Percentiles rank a stretch among this genome's conserved stretches.
phyloP scores from a whole-genome alignment of 768 basidiomycete species.

The Chalciporus pseudorubinellus region DNA sequence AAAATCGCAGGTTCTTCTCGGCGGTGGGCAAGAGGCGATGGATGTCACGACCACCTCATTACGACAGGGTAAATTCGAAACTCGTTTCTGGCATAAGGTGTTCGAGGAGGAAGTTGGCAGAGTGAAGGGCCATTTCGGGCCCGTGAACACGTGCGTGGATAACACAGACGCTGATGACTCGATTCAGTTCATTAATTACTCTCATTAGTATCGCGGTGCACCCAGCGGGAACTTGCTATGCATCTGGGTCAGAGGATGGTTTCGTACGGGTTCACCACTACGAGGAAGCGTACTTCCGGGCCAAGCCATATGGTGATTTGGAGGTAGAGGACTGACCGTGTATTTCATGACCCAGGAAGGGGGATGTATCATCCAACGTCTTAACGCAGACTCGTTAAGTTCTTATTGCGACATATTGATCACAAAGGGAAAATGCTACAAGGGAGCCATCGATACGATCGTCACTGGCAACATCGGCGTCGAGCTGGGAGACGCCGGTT shows the following conservation, averaged over 20 bases:
- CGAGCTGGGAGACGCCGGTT: no score
- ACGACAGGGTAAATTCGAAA: slow-evolving; percentile 97
- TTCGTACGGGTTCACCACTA: slow-evolving; percentile 90
- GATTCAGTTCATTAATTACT: not conserved
- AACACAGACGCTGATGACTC: not conserved
- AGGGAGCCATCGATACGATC: no score
- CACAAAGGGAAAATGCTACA: no score
- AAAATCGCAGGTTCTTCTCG: slow-evolving; percentile 67
- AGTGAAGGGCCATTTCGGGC: slow-evolving; percentile 96
- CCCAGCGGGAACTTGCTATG: slow-evolving; percentile 82
- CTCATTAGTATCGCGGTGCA: slow-evolving; percentile 81
- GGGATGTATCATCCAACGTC: slow-evolving; percentile 5
- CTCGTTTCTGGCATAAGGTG: slow-evolving; percentile 96
- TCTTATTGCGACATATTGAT: no score
- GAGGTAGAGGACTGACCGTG: slow-evolving; percentile 59
- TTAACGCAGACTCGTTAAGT: no score
- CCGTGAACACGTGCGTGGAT: slow-evolving; percentile 87
- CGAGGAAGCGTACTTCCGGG: slow-evolving; percentile 91
- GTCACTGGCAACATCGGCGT: no score
- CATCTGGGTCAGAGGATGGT: slow-evolving; percentile 96
- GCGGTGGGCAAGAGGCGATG: slow-evolving; percentile 98
- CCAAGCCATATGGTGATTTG: slow-evolving; percentile 87
- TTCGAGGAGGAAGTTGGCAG: slow-evolving; percentile 97
- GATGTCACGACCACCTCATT: slow-evolving; percentile 91
- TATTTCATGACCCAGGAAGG: slow-evolving; percentile 9